phyloP scores from a whole-genome alignment of 1,284 basidiomycete species.

The Trametes versicolor region DNA sequence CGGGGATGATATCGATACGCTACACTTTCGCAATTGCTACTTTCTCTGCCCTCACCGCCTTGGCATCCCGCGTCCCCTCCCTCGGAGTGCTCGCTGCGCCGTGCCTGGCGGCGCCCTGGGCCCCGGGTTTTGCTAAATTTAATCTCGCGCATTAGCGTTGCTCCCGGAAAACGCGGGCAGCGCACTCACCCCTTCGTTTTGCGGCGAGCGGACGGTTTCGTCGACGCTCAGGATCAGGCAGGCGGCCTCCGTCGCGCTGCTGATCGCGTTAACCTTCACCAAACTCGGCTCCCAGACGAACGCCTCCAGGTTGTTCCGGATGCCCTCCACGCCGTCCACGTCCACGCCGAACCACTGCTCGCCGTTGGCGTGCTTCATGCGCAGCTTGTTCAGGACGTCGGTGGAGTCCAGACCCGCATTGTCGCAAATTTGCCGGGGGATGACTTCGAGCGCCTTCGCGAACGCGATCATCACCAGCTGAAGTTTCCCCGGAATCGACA shows the following conservation, averaged over 20 bases:
- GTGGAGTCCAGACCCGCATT: constrained; percentile 99
- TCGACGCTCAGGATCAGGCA: constrained; percentile 95
- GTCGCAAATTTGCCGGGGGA: constrained; percentile 98
- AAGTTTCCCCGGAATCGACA: constrained; percentile 95
- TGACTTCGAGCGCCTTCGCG: constrained; percentile 96
- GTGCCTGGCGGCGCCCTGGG: constrained; percentile 87
- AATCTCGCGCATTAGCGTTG: constrained; percentile 20
- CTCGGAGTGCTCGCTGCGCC: constrained; percentile 84
- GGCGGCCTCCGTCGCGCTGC: constrained; percentile 95
- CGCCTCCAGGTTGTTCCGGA: constrained; percentile 95
- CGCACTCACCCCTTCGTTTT: constrained; percentile 82
- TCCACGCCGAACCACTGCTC: constrained; percentile 95
- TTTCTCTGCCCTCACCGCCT: constrained; percentile 56
- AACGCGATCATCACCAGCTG: constrained; percentile 97
- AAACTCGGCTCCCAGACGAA: constrained; percentile 99
- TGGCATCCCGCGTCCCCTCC: constrained; percentile 82
- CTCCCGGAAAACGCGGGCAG: not conserved
- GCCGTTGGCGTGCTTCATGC: constrained; percentile 95
- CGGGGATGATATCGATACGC: constrained; percentile 36
- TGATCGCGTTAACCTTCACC: constrained; percentile 96
- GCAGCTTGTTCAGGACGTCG: constrained; percentile 96
- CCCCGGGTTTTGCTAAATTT: constrained; percentile 68
- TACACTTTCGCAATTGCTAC: constrained; percentile 38
- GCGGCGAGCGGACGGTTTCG: constrained; percentile 94
- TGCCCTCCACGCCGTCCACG: constrained; percentile 89